Evolutionary conservation across 306 rosid species (phyloP), one percentile per base, ranked within the genome.

Genomic region (Crotalaria pallida): DNA sequence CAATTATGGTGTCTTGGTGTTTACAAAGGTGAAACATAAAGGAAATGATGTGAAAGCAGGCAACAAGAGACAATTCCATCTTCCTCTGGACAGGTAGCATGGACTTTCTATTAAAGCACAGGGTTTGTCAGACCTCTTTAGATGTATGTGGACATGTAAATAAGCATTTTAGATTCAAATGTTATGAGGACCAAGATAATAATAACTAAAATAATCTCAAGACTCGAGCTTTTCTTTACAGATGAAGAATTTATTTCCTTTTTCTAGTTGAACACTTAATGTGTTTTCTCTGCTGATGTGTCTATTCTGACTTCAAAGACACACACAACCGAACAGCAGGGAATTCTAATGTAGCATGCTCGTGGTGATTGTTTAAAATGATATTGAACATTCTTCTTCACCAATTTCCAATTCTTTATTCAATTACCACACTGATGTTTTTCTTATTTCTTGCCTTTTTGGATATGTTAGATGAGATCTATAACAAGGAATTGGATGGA

Each of bases 161-260:
- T 49, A 22, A 65, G 49, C 51, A 69, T n/a, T 68, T 12, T 26
- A 49, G 19, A 17, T 47, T 67, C 70, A 69, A 45, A 26, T 26
- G 27, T 41, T 64, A 50, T 2, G 5, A 10, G 55, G 0, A 63
- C 34, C 63, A 50, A 62, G 33, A 34, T 23, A 45, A 12, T 33
- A 65, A 67, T 67, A 18, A 58, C 67, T 33, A 66, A 47, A 57
- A 57, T 57, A 44, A 22, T 58, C 13, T 34, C 19, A 47, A 19
- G n/a, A n/a, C n/a, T n/a, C n/a, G 19, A 57, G 60, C 67, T 66
- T 53, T 58, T 69, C 65, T 23, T 16, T 3, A 56, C 33, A 76
- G 47, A 67, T 21, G 13, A 13, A 48, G 29, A 76, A 67, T 18
- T 58, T 12, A 22, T 43, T 44, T 15, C 40, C 19, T 47, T 48